Evolutionary conservation across 306 rosid species (phyloP), one percentile per base, ranked within the genome.

Genomic region (Pterocarpus santalinus): DNA sequence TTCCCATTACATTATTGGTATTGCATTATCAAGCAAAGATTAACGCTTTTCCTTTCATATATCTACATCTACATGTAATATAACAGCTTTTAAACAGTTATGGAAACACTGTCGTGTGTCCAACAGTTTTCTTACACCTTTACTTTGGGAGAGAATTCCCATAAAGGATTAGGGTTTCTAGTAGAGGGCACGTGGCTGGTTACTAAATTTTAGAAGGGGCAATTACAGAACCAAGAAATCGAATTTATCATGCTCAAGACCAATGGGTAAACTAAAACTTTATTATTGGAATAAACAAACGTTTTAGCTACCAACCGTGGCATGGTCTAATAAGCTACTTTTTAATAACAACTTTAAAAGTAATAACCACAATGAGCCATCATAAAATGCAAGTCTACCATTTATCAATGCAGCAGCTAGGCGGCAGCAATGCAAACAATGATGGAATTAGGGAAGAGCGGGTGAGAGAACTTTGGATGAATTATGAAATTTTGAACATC

Each of bases 11-110:
- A 67, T 41, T 7, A 66, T 38, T 66, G 32, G 72, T 65, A 39
- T 41, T 77, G 78, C 79, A 61, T 75, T 53, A 38, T 49, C 33
- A 5, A 58, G 66, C 10, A 34, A 76, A 34, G 58, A 67, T 57
- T 39, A 67, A 22, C 70, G 51, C 64, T 73, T 81, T 35, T 68
- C 68, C 65, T 63, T 69, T 68, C 66, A 46, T 33, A 34, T 75
- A 81, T 74, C 34, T 43, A 16, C 36, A 55, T 55, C 34, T 43
- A 16, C 36, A 55, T 55, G 30, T 11, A 47, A 68, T 36, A 53
- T 22, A 67, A 66, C 62, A 35, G 57, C 71, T 46, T 67, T 57
- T 67, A 44, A 58, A 58, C 65, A 82, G 65, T 34, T 46, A 52
- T 3, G 70, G 55, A 22, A 46, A 60, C 66, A 57, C 22, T 58